These are phyloP conservation scores for Hypoxylon crocopeplum DNA, from an alignment of 495 filamentous ascomycete genomes.

Conservation along the genomic window DNA sequence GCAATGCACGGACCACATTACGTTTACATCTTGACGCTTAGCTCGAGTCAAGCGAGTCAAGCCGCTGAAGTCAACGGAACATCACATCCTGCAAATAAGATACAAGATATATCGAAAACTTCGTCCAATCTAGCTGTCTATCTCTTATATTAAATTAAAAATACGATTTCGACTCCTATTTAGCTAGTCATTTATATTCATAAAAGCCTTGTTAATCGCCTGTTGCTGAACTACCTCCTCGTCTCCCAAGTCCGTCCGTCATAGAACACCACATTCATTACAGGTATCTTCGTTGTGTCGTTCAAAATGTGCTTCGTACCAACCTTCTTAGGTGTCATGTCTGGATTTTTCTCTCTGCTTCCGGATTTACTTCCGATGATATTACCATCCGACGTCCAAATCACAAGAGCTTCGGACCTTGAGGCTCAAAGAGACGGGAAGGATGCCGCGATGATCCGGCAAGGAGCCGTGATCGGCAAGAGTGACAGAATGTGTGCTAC, in stretches of 20 bases:
- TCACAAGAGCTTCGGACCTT: constrained; percentile 53
- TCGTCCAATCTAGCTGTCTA: neutral
- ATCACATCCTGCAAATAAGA: constrained; percentile 1
- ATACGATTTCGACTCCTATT: too few relatives aligned
- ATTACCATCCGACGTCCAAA: constrained; percentile 51
- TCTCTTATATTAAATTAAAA: too few relatives aligned
- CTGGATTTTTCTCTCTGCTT: constrained; percentile 55
- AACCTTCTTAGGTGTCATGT: constrained; percentile 44
- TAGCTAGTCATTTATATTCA: neutral
- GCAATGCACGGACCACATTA: constrained; percentile 17
- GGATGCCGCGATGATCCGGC: constrained; percentile 41
- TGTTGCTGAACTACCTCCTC: constrained; percentile 1
- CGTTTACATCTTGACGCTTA: neutral
- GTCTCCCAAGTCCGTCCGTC: constrained; percentile 4
- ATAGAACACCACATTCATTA: neutral
- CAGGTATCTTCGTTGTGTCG: neutral
- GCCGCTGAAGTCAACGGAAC: constrained; percentile 10
- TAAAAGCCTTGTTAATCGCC: too few relatives aligned
- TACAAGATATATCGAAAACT: constrained; percentile 14
- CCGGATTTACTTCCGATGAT: constrained; percentile 60
- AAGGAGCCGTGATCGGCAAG: constrained; percentile 64
- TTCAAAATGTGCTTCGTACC: constrained; percentile 20
- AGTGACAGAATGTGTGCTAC: constrained; percentile 64
- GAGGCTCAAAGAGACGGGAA: constrained; percentile 39
- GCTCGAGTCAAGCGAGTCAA: neutral